Conservation (phyloP, 2,329 filamentous ascomycete genomes). For the Xylaria sp. region DNA sequence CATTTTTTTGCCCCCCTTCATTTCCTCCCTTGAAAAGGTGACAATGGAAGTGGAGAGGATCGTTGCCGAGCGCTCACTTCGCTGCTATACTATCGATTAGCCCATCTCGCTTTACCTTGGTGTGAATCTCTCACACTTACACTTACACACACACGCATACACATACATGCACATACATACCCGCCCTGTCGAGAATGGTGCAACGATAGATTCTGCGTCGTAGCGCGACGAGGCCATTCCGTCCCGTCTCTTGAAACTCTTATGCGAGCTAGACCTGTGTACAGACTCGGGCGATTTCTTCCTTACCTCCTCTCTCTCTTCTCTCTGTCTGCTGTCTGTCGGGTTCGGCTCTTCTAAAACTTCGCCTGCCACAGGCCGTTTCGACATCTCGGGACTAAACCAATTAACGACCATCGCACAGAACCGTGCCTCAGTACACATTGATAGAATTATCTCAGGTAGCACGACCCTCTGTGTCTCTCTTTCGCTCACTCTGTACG, state of each 20-base stretch:
- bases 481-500: neutral
- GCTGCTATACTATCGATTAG: constrained; percentile 2
- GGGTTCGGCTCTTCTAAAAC: constrained; percentile 17
- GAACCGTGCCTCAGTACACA: constrained; percentile 17
- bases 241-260: constrained; percentile 39
- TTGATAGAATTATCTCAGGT: constrained; percentile 12
- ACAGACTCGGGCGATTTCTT: constrained; percentile 46
- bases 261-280: constrained; percentile 31
- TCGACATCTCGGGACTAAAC: constrained; percentile 32
- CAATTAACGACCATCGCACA: constrained; percentile 32
- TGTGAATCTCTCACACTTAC: neutral
- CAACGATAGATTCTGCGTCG: constrained; percentile 32
- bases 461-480: constrained; percentile 8
- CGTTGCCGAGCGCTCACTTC: constrained; percentile 8
- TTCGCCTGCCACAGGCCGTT: constrained; percentile 32
- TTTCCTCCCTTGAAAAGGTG: constrained; percentile 14
- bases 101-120: constrained; percentile 5
- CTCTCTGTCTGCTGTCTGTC: no score
- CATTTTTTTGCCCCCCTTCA: constrained; percentile 20
- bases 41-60: constrained; percentile 18
- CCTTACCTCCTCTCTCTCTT: constrained; percentile 3
- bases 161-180: constrained; percentile 1
- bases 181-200: constrained; percentile 17
- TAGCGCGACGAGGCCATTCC: constrained; percentile 30
- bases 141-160: neutral